Evolutionary conservation across 352 stramenopile species (phyloP), one percentile per base, ranked within the genome.

Genomic region (Globisporangium okanoganense): DNA sequence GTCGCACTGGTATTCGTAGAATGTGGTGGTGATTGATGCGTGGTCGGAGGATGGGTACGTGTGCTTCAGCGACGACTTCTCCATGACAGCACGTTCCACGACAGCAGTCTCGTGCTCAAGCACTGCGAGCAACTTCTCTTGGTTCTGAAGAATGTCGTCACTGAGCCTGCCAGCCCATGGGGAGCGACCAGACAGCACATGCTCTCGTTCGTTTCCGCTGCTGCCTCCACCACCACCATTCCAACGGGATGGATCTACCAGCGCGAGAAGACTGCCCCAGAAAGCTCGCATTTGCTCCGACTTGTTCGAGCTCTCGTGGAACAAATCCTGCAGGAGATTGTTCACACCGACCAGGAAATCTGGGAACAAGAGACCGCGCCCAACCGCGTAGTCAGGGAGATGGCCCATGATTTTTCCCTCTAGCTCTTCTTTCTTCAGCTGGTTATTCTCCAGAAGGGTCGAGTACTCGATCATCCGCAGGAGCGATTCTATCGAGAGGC

Each of bases 121-220:
- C 14, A 92, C 69, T n/a, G 82, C 78, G 9, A 92, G 70, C 29
- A 92, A 52, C 35, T 92, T 92, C 50, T 92, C 82, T 56, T 90
- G 82, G 41, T 92, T 92, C 66, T 92, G 80, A 13, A 92, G 64
- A 54, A 92, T 92, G 18, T 90, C 82, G n/a, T 92, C 82, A 29
- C 75, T 88, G 20, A 92, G 71, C 29, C 79, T 73, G 29, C 79
- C 77, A 35, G 72, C 78, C 80, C 82, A 92, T 3, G 77, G 70
- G 36, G 60, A 62, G 10, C 38, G 52, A 22, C 65, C 61, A 33
- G 61, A 52, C 20, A 71, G 51, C 36, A 70, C 51, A 48, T 68
- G 56, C 13, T 56, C 36, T 16, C 29, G 2, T 33, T 24, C 27
- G 27, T 56, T 51, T 18, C 35, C 41, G 9, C 48, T 40, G 22